Conservation (phyloP, 441 rosid species). For the Jatropha multifida region DNA sequence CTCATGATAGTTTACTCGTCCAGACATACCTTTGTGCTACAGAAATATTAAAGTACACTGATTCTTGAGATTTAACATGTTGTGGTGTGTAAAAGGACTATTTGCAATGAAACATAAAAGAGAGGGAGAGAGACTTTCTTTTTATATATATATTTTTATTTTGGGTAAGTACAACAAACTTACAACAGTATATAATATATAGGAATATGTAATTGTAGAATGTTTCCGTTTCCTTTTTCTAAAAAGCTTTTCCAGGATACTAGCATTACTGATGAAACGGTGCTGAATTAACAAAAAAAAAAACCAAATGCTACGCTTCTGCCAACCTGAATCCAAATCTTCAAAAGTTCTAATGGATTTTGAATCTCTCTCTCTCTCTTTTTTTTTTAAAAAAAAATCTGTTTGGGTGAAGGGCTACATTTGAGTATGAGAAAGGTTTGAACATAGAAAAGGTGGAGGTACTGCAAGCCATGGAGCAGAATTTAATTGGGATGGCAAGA, state of each 20-base stretch:
- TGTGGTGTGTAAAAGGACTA: background rate
- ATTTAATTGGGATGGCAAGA: conserved; percentile 58
- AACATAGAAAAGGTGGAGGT: conserved; percentile 62
- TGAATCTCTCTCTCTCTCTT: background rate
- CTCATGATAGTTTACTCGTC: background rate
- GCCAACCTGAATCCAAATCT: too few relatives aligned
- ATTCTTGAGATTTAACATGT: background rate
- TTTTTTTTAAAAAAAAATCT: background rate
- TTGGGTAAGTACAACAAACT: background rate
- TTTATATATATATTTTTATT: background rate
- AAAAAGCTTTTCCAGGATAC: background rate
- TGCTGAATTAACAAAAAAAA: background rate
- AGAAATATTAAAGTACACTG: background rate
- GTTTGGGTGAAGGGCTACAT: conserved; percentile 43
- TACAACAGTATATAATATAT: background rate
- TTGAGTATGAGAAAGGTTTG: conserved; percentile 59
- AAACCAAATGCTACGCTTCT: too few relatives aligned
- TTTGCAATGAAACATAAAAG: background rate
- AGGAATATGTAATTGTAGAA: background rate
- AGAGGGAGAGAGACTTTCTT: background rate
- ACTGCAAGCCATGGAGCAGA: conserved; percentile 62
- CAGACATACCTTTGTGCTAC: background rate
- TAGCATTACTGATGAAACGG: background rate
- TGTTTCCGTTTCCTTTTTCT: background rate
- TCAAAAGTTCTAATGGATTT: background rate